phyloP scores from a whole-genome alignment of 371 early-diverging fungal species.

The Apophysomyces trapeziformis region DNA sequence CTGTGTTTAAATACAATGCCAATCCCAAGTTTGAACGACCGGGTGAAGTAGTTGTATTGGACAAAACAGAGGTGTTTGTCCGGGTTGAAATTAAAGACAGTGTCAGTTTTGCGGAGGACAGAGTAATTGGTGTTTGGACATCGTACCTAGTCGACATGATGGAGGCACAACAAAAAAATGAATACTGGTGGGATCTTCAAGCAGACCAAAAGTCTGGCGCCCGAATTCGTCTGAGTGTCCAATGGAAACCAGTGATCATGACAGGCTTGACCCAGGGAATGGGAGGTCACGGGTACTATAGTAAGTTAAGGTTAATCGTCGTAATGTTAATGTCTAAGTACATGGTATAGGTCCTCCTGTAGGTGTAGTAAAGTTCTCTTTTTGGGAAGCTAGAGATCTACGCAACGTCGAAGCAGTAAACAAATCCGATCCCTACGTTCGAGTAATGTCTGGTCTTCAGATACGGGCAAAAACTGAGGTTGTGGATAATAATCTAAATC shows the following conservation, averaged over 20 bases:
- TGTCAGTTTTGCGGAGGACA: conserved; percentile 42
- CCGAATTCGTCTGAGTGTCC: conserved; percentile 48
- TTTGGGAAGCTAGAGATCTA: conserved; percentile 76
- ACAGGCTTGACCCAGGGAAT: conserved; percentile 41
- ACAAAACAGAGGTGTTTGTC: conserved; percentile 43
- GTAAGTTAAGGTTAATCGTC: conserved; percentile 20
- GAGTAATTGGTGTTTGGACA: conserved; percentile 37
- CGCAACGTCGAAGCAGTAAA: conserved; percentile 72
- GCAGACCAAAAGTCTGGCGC: conserved; percentile 38
- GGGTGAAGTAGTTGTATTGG: conserved; percentile 54
- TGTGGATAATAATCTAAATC: conserved; percentile 78
- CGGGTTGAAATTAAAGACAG: conserved; percentile 48
- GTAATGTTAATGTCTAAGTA: not conserved
- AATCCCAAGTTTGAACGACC: conserved; percentile 56
- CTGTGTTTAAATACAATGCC: conserved; percentile 42
- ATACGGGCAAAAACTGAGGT: conserved; percentile 71
- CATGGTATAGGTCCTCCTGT: conserved; percentile 60
- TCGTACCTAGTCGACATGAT: conserved; percentile 43
- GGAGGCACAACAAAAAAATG: conserved; percentile 27
- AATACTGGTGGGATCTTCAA: conserved; percentile 52
- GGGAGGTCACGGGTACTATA: conserved; percentile 44
- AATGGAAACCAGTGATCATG: conserved; percentile 67
- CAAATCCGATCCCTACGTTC: conserved; percentile 87
- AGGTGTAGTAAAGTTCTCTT: conserved; percentile 80
- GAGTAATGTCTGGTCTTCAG: conserved; percentile 65